phyloP scores from a whole-genome alignment of 306 rosid genomes.

The Sicyos baderoa region DNA sequence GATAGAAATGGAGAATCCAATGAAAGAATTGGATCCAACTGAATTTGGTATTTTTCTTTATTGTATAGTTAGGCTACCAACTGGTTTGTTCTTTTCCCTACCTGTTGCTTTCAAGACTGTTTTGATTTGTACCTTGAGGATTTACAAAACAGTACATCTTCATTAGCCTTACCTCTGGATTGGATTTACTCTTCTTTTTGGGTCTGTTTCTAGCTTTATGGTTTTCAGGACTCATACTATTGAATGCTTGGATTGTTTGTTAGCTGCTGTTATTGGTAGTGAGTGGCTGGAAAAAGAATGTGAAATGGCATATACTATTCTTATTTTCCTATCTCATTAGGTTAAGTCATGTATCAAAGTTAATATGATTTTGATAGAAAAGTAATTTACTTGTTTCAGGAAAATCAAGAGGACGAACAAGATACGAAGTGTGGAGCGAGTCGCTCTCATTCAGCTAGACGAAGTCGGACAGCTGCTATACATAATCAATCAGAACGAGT shows the following conservation, averaged over 20 bases:
- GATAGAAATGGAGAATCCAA: not conserved
- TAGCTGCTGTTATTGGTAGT: not conserved
- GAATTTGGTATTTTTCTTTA: not conserved
- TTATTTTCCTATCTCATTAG: not conserved
- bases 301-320: not conserved
- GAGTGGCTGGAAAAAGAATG: not conserved
- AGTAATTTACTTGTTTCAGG: conserved; percentile 5
- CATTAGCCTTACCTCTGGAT: not conserved
- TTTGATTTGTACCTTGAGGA: not conserved
- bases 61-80: not conserved
- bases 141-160: too few species aligned
- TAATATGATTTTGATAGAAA: not conserved
- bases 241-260: not conserved
- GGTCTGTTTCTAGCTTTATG: not conserved
- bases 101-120: not conserved
- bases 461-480: conserved; percentile 32
- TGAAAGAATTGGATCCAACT: not conserved
- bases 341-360: not conserved
- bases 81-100: not conserved
- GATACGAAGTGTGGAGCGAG: conserved; percentile 27
- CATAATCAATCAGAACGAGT: conserved; percentile 51
- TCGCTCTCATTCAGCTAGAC: conserved; percentile 28
- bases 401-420: conserved; percentile 25
- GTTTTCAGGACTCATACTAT: not conserved
- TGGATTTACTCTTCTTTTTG: not conserved